phyloP scores from a whole-genome alignment of 2,329 filamentous ascomycete genomes.

The Biscogniauxia marginata region DNA sequence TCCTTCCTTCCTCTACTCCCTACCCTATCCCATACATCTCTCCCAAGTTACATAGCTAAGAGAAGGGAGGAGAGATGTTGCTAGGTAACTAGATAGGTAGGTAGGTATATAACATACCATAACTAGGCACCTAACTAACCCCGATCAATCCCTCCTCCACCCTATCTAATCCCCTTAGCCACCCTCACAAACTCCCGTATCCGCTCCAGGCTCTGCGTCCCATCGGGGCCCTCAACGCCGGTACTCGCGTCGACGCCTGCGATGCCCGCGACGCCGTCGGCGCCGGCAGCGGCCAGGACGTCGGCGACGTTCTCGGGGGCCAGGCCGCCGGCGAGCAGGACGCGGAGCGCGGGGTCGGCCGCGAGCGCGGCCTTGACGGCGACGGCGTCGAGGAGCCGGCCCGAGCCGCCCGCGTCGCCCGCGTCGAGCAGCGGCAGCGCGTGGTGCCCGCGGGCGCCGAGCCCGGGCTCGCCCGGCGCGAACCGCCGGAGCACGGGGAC shows the following conservation, averaged over 20 bases:
- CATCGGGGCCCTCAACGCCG: slow-evolving; percentile 81
- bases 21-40: too few species aligned
- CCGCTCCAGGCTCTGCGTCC: slow-evolving; percentile 75
- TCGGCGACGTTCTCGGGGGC: slow-evolving; percentile 74
- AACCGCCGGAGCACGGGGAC: slow-evolving; percentile 90
- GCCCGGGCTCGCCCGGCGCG: slow-evolving; percentile 68
- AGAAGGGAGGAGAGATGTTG: too few species aligned
- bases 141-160: too few species aligned
- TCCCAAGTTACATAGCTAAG: too few species aligned
- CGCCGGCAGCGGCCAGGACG: slow-evolving; percentile 62
- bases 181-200: slow-evolving; percentile 78
- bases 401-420: slow-evolving; percentile 68
- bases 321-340: slow-evolving; percentile 84
- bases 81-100: too few species aligned
- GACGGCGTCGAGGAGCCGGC: slow-evolving; percentile 70
- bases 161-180: slow-evolving; percentile 60
- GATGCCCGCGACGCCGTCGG: slow-evolving; percentile 58
- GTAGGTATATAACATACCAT: too few species aligned
- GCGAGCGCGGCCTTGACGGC: slow-evolving; percentile 66
- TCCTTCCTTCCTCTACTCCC: too few species aligned
- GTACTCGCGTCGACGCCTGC: slow-evolving; percentile 91
- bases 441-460: slow-evolving; percentile 78
- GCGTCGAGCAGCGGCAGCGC: slow-evolving; percentile 82
- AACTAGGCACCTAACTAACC: neutral
- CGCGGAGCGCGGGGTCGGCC: slow-evolving; percentile 66